A percentile compares a stretch with the other conserved stretches of the same genome.
phyloP scores from a whole-genome alignment of 768 basidiomycete genomes.

The Tricholoma sp. region DNA sequence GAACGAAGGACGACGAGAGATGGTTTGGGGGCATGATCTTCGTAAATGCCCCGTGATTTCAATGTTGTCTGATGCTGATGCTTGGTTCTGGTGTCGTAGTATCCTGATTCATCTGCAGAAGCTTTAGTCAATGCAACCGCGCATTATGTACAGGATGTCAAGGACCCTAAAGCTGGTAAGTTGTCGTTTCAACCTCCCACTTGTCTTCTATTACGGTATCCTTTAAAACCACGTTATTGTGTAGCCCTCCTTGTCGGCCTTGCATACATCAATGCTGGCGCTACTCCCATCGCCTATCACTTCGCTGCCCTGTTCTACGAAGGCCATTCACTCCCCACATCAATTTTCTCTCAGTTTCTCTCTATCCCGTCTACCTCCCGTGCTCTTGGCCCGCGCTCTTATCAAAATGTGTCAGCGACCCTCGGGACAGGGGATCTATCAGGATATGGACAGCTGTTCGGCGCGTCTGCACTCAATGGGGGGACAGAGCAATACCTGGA shows the following conservation, averaged over 20 bases:
- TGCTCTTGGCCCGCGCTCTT: conserved; percentile 28
- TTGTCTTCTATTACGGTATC: neutral
- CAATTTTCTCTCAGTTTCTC: conserved; percentile 31
- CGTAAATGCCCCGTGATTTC: conserved; percentile 16
- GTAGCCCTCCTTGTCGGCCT: conserved; percentile 25
- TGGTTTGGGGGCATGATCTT: conserved; percentile 35
- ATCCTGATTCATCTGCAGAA: conserved; percentile 32
- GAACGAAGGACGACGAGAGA: conserved; percentile 28
- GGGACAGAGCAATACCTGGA: conserved; percentile 24
- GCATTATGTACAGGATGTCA: conserved; percentile 28
- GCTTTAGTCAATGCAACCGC: conserved; percentile 32
- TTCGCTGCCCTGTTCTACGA: conserved; percentile 30
- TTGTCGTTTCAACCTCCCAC: neutral
- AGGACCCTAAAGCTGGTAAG: conserved; percentile 35
- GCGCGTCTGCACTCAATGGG: conserved; percentile 28
- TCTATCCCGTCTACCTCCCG: conserved; percentile 26
- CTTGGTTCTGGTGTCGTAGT: conserved; percentile 15
- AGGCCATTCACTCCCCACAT: conserved; percentile 27
- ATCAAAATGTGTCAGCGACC: conserved; percentile 26
- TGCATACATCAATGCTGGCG: conserved; percentile 17
- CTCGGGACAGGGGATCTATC: conserved; percentile 24
- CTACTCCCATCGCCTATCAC: conserved; percentile 18
- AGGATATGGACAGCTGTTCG: conserved; percentile 29
- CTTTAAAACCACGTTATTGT: neutral
- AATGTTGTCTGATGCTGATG: neutral